Conservation (phyloP, 2,329 filamentous ascomycete genomes). For the Tetracladium maxilliforme region DNA sequence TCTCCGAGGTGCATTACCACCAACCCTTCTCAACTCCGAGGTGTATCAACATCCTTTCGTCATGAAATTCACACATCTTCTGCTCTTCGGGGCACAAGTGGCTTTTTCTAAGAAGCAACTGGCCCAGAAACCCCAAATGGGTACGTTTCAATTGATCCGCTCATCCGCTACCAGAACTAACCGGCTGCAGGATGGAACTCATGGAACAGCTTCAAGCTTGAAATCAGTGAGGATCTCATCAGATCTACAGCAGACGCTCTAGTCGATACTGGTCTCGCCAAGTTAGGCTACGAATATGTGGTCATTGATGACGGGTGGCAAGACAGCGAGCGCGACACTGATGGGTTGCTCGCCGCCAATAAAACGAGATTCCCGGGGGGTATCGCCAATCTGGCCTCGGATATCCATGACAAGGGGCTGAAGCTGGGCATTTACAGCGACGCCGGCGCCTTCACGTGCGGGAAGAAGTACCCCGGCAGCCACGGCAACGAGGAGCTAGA, state of each 20-base stretch:
- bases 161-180: no score
- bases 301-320: slow-evolving; percentile 11
- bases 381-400: slow-evolving; percentile 27
- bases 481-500: slow-evolving; percentile 35
- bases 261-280: slow-evolving; percentile 4
- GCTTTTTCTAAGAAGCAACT: no score
- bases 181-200: slow-evolving; percentile 5
- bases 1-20: no score
- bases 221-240: slow-evolving; percentile 7
- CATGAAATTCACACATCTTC: no score
- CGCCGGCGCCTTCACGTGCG: slow-evolving; percentile 25
- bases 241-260: slow-evolving; percentile 5
- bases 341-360: slow-evolving; percentile 8
- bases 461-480: slow-evolving; percentile 21
- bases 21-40: no score
- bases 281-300: slow-evolving; percentile 6
- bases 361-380: slow-evolving; percentile 15
- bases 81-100: no score
- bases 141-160: slow-evolving; percentile 3
- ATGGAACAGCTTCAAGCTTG: slow-evolving; percentile 9
- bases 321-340: slow-evolving; percentile 6
- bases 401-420: slow-evolving; percentile 23
- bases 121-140: slow-evolving; percentile 5
- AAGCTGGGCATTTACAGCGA: slow-evolving; percentile 36
- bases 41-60: no score